A percentile compares a stretch with the other conserved stretches of the same genome.
phyloP scores from a whole-genome alignment of 2,329 filamentous ascomycete genomes.

The Claviceps pusilla region DNA sequence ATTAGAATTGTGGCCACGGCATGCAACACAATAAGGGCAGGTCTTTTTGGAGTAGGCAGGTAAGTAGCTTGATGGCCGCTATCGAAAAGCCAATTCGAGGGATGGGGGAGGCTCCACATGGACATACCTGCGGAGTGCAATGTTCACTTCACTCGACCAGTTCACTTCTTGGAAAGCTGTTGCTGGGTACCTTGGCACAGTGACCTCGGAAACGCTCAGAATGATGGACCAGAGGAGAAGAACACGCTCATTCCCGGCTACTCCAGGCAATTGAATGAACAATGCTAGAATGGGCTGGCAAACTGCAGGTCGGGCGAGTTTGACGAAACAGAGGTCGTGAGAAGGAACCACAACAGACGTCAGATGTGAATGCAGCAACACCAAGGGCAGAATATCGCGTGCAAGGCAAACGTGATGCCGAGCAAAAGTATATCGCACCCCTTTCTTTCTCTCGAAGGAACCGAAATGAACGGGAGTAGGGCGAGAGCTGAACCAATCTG shows the following conservation, averaged over 20 bases:
- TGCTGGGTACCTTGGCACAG: neutral
- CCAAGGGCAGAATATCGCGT: neutral
- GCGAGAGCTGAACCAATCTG: constrained; percentile 5
- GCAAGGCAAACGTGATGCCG: neutral
- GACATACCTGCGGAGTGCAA: constrained; percentile 14
- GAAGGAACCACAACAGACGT: neutral
- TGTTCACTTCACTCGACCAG: neutral
- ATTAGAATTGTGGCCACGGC: constrained; percentile 21
- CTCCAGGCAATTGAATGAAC: neutral
- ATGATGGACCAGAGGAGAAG: neutral
- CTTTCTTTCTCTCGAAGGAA: neutral
- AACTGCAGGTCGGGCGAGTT: neutral
- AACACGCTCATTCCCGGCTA: neutral
- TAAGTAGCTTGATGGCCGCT: constrained; percentile 2
- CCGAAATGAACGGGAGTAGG: neutral
- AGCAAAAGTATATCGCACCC: neutral
- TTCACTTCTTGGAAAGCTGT: neutral
- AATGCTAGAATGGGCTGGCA: neutral
- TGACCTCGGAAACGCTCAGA: neutral
- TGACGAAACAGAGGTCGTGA: neutral
- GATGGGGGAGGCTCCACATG: neutral
- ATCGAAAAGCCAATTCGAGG: constrained; percentile 7
- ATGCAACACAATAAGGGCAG: constrained; percentile 19
- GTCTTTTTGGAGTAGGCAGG: neutral
- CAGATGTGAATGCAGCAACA: neutral